Conservation (phyloP, 306 rosid species). For the Dicorynia guianensis region DNA sequence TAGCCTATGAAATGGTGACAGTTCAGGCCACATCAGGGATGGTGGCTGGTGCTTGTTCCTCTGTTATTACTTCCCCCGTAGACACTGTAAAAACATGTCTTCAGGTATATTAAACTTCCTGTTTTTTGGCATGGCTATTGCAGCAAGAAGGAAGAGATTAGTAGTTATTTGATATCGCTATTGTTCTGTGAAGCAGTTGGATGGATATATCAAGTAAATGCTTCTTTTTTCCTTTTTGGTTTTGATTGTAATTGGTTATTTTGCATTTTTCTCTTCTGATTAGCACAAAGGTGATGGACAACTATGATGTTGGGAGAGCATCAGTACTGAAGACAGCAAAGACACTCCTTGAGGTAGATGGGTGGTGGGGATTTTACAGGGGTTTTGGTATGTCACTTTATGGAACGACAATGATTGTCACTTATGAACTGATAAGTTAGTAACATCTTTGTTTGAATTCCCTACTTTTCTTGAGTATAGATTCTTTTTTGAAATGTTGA, state of each 20-base stretch:
- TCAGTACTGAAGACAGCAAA: conserved; percentile 78
- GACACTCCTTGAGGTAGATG: conserved; percentile 75
- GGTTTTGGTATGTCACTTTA: conserved; percentile 93
- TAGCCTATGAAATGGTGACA: conserved; percentile 73
- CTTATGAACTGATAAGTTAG: conserved; percentile 91
- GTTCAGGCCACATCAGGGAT: conserved; percentile 91
- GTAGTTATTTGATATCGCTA: conserved; percentile 6
- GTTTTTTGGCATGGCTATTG: not conserved
- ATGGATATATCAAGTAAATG: conserved; percentile 7
- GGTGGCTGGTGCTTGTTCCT: conserved; percentile 87
- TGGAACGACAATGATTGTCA: conserved; percentile 89
- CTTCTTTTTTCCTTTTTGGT: not conserved
- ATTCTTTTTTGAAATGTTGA: not conserved
- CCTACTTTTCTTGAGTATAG: conserved; percentile 9
- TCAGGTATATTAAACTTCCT: conserved; percentile 61
- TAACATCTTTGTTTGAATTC: conserved; percentile 18
- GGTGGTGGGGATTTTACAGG: conserved; percentile 91
- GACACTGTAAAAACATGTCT: conserved; percentile 91
- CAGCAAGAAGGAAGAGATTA: not conserved
- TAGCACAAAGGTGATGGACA: conserved; percentile 72
- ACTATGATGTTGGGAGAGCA: conserved; percentile 80
- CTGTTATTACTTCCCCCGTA: conserved; percentile 79
- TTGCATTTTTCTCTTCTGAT: conserved; percentile 22
- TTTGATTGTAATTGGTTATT: conserved; percentile 24
- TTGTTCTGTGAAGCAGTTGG: conserved; percentile 18